Percentiles rank a stretch among this genome's conserved stretches.
Conservation (phyloP, 2,329 filamentous ascomycete genomes). For the Alternaria sp. region DNA sequence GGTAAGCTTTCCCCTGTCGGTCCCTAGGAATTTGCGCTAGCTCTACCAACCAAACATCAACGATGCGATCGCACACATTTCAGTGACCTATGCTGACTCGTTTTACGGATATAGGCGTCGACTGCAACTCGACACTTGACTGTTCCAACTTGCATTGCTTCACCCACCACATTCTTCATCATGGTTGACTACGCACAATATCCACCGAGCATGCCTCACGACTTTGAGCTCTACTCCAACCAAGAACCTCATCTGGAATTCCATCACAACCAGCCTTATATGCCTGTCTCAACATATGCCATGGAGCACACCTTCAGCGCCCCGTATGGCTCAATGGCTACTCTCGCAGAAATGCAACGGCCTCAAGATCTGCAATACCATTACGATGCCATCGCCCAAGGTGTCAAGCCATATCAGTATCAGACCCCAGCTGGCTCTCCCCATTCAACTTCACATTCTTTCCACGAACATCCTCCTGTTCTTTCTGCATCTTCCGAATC, state of each 20-base stretch:
- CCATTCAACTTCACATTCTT: constrained; percentile 56
- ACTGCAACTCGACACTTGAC: constrained; percentile 27
- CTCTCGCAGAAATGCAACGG: constrained; percentile 44
- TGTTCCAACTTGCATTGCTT: constrained; percentile 15
- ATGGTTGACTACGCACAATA: constrained; percentile 51
- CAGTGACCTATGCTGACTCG: constrained; percentile 44
- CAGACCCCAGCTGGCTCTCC: constrained; percentile 55
- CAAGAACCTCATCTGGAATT: constrained; percentile 47
- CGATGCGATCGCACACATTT: constrained; percentile 21
- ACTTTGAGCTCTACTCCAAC: constrained; percentile 52
- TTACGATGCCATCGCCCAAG: constrained; percentile 48
- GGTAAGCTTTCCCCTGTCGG: constrained; percentile 48
- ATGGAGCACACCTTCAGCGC: constrained; percentile 51
- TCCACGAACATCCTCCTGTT: constrained; percentile 57
- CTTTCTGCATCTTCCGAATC: constrained; percentile 61
- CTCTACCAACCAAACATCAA: constrained; percentile 30
- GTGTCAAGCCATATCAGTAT: constrained; percentile 49
- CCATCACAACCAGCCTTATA: constrained; percentile 41
- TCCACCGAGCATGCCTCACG: constrained; percentile 45
- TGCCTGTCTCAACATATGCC: constrained; percentile 39
- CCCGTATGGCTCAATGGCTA: constrained; percentile 47
- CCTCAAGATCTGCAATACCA: constrained; percentile 50
- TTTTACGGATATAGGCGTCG: constrained; percentile 27
- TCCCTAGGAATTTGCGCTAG: constrained; percentile 34
- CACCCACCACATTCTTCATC: constrained; percentile 24